Evolutionary conservation across 2,329 filamentous ascomycete species (phyloP).

Genomic region (Aspergillus pseudotamarii): DNA sequence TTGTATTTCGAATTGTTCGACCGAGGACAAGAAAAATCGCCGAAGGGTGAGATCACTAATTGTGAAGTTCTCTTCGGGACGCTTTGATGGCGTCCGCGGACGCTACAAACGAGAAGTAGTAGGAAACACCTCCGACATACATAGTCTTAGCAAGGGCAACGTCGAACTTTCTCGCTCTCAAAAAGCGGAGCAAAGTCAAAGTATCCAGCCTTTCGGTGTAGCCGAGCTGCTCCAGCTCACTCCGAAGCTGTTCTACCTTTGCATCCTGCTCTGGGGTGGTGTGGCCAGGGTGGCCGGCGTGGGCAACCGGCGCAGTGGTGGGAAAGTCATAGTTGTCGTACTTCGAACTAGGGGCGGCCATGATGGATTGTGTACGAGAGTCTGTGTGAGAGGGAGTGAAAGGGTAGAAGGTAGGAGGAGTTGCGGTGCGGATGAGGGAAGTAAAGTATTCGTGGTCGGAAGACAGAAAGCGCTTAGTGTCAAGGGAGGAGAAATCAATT

Average conservation of each 20-base stretch:
- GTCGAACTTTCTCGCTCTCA: conserved; percentile 94
- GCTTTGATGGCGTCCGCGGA: background rate
- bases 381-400: conserved; percentile 11
- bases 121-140: conserved; percentile 56
- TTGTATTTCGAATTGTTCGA: background rate
- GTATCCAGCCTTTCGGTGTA: conserved; percentile 87
- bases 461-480: conserved; percentile 6
- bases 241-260: conserved; percentile 81
- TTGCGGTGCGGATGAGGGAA: conserved; percentile 6
- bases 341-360: conserved; percentile 70
- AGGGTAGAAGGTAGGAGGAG: conserved; percentile 11
- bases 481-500: conserved; percentile 15
- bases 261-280: conserved; percentile 86
- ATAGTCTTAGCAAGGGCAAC: conserved; percentile 82
- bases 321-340: conserved; percentile 97
- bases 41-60: background rate
- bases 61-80: background rate
- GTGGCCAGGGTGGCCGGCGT: conserved; percentile 82
- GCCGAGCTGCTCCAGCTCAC: conserved; percentile 80
- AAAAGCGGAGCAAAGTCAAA: conserved; percentile 86
- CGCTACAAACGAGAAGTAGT: background rate
- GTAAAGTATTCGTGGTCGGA: conserved; percentile 11
- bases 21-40: background rate
- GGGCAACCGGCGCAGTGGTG: conserved; percentile 69
- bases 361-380: conserved; percentile 24